Evolutionary conservation across 1,139 yeast genomes (phyloP).

Genomic region (Protomyces inundatus): DNA sequence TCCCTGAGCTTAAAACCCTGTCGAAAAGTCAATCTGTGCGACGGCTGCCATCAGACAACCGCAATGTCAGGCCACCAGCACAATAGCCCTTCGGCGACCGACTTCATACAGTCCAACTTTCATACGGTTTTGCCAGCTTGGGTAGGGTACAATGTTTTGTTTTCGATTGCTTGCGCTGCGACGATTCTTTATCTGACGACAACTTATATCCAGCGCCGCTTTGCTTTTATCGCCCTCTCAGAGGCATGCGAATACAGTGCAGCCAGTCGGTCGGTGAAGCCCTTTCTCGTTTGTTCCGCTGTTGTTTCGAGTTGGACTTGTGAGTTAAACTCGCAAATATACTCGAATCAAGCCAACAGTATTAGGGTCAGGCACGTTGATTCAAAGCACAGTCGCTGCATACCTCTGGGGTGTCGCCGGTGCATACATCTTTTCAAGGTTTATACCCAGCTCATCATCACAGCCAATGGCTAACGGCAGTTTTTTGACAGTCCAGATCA

Average conservation of each 20-base stretch:
- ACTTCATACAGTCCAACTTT: not conserved
- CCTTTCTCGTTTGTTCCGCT: conserved; percentile 41
- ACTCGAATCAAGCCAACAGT: too few species aligned
- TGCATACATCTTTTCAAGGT: conserved; percentile 30
- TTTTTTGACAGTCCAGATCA: conserved; percentile 37
- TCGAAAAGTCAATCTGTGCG: too few species aligned
- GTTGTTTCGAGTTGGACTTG: conserved; percentile 44
- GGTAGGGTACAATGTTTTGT: not conserved
- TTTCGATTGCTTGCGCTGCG: not conserved
- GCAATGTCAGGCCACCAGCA: too few species aligned
- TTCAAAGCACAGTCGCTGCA: conserved; percentile 40
- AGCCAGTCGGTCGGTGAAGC: conserved; percentile 41
- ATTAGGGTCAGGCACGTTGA: not conserved
- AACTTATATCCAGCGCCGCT: conserved; percentile 38
- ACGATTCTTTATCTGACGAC: not conserved
- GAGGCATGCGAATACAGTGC: conserved; percentile 43
- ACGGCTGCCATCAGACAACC: too few species aligned
- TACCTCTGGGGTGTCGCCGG: conserved; percentile 32
- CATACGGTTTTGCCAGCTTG: not conserved
- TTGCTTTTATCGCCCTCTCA: conserved; percentile 36
- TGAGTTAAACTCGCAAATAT: not conserved
- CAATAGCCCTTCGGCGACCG: too few species aligned
- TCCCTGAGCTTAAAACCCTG: too few species aligned
- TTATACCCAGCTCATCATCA: not conserved
- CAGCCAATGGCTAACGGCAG: too few species aligned